These are phyloP conservation scores for Exserohilum turcica DNA, from an alignment of 2,329 filamentous ascomycete genomes.

Conservation along the genomic window DNA sequence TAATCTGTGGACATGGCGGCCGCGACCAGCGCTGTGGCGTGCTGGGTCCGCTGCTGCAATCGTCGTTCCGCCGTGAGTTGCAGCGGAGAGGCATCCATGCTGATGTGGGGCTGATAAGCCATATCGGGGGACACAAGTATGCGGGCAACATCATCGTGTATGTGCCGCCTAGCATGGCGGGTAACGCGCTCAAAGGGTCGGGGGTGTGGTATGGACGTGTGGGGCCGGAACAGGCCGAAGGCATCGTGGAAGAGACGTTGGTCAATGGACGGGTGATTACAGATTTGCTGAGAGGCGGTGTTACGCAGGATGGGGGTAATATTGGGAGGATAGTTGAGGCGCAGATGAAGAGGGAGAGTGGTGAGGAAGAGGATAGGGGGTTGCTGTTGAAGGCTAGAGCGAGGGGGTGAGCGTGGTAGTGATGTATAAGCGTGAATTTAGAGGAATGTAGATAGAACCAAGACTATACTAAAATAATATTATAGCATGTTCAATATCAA, in stretches of 20 bases:
- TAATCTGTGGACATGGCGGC: constrained; percentile 86
- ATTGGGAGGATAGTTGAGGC: constrained; percentile 39
- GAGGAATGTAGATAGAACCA: no score
- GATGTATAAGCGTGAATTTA: no score
- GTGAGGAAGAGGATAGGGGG: constrained; percentile 31
- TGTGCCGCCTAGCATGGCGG: constrained; percentile 61
- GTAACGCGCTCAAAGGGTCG: constrained; percentile 67
- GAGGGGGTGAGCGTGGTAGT: neutral
- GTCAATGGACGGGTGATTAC: constrained; percentile 68
- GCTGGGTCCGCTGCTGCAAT: constrained; percentile 72
- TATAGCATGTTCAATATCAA: no score
- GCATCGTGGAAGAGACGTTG: constrained; percentile 74
- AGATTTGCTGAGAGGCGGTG: constrained; percentile 74
- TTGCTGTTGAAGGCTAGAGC: constrained; percentile 29
- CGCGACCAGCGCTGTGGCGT: constrained; percentile 83
- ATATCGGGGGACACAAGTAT: constrained; percentile 84
- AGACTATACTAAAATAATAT: no score
- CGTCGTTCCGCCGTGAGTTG: constrained; percentile 70
- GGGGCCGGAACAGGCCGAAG: constrained; percentile 75
- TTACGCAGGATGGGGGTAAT: constrained; percentile 46
- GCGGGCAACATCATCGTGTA: constrained; percentile 86
- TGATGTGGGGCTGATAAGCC: constrained; percentile 72
- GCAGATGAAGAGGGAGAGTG: constrained; percentile 35
- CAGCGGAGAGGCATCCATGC: constrained; percentile 58
- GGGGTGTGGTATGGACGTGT: constrained; percentile 85